Evolutionary conservation across 2,329 filamentous ascomycete genomes (phyloP).

Genomic region (Claviceps spartinae): DNA sequence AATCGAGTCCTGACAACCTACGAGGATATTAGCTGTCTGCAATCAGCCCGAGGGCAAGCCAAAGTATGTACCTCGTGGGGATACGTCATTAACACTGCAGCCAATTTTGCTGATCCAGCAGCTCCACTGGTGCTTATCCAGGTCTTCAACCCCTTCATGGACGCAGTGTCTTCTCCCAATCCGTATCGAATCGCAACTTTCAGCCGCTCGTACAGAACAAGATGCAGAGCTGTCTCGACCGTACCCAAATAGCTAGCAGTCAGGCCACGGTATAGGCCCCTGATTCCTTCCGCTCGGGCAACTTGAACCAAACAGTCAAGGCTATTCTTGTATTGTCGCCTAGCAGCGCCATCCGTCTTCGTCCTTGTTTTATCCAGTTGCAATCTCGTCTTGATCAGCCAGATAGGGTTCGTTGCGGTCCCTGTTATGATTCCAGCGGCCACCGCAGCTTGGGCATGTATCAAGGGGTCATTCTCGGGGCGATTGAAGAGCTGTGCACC

Average conservation of each 20-base stretch:
- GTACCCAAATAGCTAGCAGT: slow-evolving; percentile 58
- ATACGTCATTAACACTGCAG: slow-evolving; percentile 68
- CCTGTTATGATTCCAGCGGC: slow-evolving; percentile 52
- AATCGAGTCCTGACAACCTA: slow-evolving; percentile 42
- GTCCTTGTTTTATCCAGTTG: slow-evolving; percentile 50
- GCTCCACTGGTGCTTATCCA: slow-evolving; percentile 62
- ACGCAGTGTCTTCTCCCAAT: slow-evolving; percentile 43
- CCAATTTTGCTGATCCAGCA: slow-evolving; percentile 66
- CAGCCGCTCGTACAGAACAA: slow-evolving; percentile 59
- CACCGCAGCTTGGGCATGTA: slow-evolving; percentile 50
- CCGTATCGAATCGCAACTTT: slow-evolving; percentile 25
- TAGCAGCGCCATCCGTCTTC: slow-evolving; percentile 24
- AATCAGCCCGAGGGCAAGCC: neutral
- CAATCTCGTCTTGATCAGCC: slow-evolving; percentile 58
- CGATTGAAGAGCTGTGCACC: slow-evolving; percentile 46
- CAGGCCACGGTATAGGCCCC: slow-evolving; percentile 52
- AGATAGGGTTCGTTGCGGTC: slow-evolving; percentile 63
- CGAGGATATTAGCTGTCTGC: neutral
- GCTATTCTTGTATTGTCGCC: slow-evolving; percentile 51
- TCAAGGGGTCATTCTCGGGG: slow-evolving; percentile 39
- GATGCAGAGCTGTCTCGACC: slow-evolving; percentile 54
- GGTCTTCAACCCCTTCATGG: slow-evolving; percentile 55
- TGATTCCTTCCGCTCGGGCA: slow-evolving; percentile 47
- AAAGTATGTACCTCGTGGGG: slow-evolving; percentile 57
- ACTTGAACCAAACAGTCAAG: slow-evolving; percentile 55